Percentiles rank a stretch among this genome's conserved stretches.
These are phyloP conservation scores for Xylogone sp. DNA, from an alignment of 2,329 filamentous ascomycete genomes.

Conservation along the genomic window DNA sequence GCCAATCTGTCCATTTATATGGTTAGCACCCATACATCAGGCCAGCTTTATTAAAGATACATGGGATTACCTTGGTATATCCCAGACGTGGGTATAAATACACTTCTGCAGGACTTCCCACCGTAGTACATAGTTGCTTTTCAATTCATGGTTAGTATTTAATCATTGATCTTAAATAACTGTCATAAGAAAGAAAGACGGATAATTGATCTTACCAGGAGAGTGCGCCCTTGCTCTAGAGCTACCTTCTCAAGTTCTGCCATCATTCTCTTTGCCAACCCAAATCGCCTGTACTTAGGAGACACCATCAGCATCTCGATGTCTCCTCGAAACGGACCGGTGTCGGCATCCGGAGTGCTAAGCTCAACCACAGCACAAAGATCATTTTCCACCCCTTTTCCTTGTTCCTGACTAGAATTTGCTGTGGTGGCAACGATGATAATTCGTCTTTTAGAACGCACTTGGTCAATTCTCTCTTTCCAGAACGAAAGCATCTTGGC, in stretches of 20 bases:
- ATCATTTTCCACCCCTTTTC: neutral
- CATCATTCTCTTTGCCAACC: slow-evolving; percentile 50
- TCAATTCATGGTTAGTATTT: neutral
- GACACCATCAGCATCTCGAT: slow-evolving; percentile 58
- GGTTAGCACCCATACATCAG: neutral
- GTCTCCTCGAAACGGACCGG: slow-evolving; percentile 48
- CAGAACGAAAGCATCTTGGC: neutral
- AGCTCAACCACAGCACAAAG: slow-evolving; percentile 50
- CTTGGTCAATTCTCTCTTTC: neutral
- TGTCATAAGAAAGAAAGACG: slow-evolving; percentile 9
- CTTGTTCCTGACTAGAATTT: neutral
- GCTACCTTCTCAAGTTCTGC: slow-evolving; percentile 53
- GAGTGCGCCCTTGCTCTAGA: slow-evolving; percentile 39
- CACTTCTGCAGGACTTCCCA: slow-evolving; percentile 47
- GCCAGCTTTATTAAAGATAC: neutral
- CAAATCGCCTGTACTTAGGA: slow-evolving; percentile 44
- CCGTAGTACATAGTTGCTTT: slow-evolving; percentile 50
- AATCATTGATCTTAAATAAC: neutral
- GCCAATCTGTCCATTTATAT: slow-evolving; percentile 28
- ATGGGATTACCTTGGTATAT: slow-evolving; percentile 40
- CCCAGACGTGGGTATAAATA: slow-evolving; percentile 51
- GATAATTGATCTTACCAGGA: slow-evolving; percentile 48
- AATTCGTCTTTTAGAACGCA: neutral
- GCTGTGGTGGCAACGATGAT: neutral
- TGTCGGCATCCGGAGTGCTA: slow-evolving; percentile 47